Conservation (phyloP, 2,329 filamentous ascomycete species). For the Neonectria hederae region DNA sequence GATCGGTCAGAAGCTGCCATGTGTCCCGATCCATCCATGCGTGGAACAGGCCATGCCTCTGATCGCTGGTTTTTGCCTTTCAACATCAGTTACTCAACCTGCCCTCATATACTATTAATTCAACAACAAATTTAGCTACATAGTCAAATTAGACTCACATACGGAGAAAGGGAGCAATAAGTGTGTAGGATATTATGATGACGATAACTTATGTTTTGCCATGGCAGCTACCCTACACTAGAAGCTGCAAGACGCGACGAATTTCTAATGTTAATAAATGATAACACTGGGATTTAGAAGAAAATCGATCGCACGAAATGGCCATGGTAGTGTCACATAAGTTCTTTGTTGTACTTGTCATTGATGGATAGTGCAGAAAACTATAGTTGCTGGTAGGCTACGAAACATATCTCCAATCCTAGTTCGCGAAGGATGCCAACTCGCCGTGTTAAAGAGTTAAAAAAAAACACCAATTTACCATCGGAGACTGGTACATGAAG, state of each 20-base stretch:
- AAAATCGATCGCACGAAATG: not conserved
- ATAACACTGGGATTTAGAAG: not conserved
- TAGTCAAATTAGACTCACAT: not conserved
- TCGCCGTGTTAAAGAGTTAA: too few relatives aligned
- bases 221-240: not conserved
- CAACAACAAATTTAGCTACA: not conserved
- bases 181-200: not conserved
- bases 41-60: not conserved
- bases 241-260: not conserved
- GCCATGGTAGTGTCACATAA: too few relatives aligned
- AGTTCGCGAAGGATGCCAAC: too few relatives aligned
- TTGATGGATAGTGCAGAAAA: too few relatives aligned
- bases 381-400: too few relatives aligned
- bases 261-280: not conserved
- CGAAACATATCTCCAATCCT: too few relatives aligned
- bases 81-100: not conserved
- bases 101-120: not conserved
- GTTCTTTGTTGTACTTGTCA: too few relatives aligned
- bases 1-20: not conserved
- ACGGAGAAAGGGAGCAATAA: not conserved
- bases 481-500: too few relatives aligned
- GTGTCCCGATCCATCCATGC: not conserved
- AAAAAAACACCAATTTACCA: too few relatives aligned
- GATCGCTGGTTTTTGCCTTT: not conserved
- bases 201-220: not conserved